Percentiles rank a stretch among this genome's conserved stretches.
These are phyloP conservation scores for Phycomyces blakesleeanus DNA, from an alignment of 192 early-diverging fungal genomes.

Conservation along the genomic window DNA sequence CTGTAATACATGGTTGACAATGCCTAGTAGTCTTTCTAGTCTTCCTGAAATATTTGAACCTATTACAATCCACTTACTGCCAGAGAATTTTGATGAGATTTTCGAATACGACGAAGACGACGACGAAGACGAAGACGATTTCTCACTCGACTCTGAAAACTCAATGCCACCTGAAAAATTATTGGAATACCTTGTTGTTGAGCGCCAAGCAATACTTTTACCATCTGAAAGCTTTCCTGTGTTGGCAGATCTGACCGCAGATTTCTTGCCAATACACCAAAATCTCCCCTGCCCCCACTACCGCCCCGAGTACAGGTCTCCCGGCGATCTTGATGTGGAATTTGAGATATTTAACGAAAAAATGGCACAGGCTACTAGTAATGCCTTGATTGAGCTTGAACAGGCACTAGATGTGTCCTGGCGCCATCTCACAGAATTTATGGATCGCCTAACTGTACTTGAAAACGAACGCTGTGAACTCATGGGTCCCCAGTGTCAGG, in stretches of 20 bases:
- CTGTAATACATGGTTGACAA: constrained; percentile 38
- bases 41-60: constrained; percentile 45
- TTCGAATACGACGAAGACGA: too few relatives aligned
- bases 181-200: constrained; percentile 61
- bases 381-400: constrained; percentile 54
- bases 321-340: constrained; percentile 67
- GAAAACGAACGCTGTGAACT: constrained; percentile 15
- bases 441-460: constrained; percentile 14
- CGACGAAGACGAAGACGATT: too few relatives aligned
- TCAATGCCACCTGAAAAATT: constrained; percentile 58
- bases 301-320: constrained; percentile 58
- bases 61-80: constrained; percentile 44
- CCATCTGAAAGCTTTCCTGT: constrained; percentile 60
- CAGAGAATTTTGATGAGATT: constrained; percentile 2
- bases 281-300: constrained; percentile 70
- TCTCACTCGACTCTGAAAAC: constrained; percentile 37
- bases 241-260: constrained; percentile 62
- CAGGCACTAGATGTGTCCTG: constrained; percentile 63
- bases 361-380: constrained; percentile 46
- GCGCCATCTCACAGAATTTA: constrained; percentile 45
- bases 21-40: constrained; percentile 41
- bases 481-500: constrained; percentile 27
- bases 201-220: constrained; percentile 59
- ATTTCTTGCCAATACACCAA: constrained; percentile 62
- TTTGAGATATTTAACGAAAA: constrained; percentile 66